Evolutionary conservation across 1,284 basidiomycete species (phyloP).

Genomic region (Kwoniella shivajii): DNA sequence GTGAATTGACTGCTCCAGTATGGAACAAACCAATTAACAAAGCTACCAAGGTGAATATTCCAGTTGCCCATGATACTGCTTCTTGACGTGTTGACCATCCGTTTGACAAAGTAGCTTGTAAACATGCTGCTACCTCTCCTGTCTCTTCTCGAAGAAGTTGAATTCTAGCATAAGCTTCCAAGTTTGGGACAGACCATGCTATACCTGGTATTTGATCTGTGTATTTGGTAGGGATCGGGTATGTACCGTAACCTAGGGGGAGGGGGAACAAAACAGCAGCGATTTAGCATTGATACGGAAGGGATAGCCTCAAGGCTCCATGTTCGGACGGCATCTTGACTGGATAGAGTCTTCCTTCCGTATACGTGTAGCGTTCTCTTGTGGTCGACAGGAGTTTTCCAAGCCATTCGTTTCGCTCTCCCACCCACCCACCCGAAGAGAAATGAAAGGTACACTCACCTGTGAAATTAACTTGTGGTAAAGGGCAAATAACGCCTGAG

Average conservation of each 20-base stretch:
- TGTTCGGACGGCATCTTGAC: too few relatives aligned
- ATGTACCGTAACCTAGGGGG: conserved; percentile 62
- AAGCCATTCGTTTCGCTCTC: too few relatives aligned
- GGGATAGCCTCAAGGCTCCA: too few relatives aligned
- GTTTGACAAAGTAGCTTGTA: conserved; percentile 89
- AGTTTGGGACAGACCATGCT: conserved; percentile 84
- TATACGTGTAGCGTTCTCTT: too few relatives aligned
- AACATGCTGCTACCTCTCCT: conserved; percentile 75
- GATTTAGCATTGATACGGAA: too few relatives aligned
- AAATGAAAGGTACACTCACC: conserved; percentile 56
- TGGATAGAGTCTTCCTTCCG: too few relatives aligned
- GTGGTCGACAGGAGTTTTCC: too few relatives aligned
- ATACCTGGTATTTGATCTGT: conserved; percentile 69
- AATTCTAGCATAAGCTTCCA: conserved; percentile 86
- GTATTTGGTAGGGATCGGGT: conserved; percentile 65
- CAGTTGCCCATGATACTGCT: conserved; percentile 76
- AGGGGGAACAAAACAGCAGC: too few relatives aligned
- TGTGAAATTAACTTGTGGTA: conserved; percentile 82
- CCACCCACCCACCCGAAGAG: too few relatives aligned
- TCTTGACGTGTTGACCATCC: conserved; percentile 78
- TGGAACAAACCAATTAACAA: conserved; percentile 69
- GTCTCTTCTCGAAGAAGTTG: conserved; percentile 70
- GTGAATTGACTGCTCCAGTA: conserved; percentile 57
- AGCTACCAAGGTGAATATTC: conserved; percentile 68
- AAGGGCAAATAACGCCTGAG: conserved; percentile 77